Conservation (phyloP, 371 early-diverging fungal species). For the Chytridiales sp. region DNA sequence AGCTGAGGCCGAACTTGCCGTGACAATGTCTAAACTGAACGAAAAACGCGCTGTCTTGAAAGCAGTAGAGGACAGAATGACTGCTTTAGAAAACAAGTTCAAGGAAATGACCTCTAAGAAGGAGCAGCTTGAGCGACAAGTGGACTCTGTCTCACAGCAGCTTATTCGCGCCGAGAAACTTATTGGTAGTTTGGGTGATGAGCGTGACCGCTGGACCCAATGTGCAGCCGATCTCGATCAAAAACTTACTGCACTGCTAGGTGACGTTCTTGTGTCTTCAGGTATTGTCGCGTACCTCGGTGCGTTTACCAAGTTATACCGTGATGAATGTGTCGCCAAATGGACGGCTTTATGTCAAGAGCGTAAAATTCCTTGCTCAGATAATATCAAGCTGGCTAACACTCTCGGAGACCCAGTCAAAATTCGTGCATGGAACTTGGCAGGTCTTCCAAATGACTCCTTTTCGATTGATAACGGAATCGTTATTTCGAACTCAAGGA, state of each 20-base stretch:
- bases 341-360: constrained; percentile 45
- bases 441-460: constrained; percentile 55
- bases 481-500: constrained; percentile 48
- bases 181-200: constrained; percentile 55
- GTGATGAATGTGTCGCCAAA: constrained; percentile 49
- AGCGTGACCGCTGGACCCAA: constrained; percentile 56
- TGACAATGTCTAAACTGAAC: constrained; percentile 49
- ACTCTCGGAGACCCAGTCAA: constrained; percentile 54
- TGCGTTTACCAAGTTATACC: constrained; percentile 52
- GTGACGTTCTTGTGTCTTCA: constrained; percentile 53
- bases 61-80: constrained; percentile 55
- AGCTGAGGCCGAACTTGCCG: constrained; percentile 51
- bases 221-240: constrained; percentile 45
- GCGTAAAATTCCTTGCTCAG: constrained; percentile 51
- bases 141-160: constrained; percentile 54
- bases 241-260: constrained; percentile 44
- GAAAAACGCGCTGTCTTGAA: constrained; percentile 53
- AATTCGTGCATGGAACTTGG: constrained; percentile 50
- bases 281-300: constrained; percentile 57
- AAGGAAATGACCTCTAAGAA: constrained; percentile 51
- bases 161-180: constrained; percentile 54
- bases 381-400: constrained; percentile 39
- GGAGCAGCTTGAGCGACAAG: constrained; percentile 51
- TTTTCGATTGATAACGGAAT: constrained; percentile 58
- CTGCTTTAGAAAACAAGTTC: constrained; percentile 47